Evolutionary conservation across 371 early-diverging fungal species (phyloP), one percentile per base, ranked within the genome.

Genomic region (Syncephalastrum contaminatum): DNA sequence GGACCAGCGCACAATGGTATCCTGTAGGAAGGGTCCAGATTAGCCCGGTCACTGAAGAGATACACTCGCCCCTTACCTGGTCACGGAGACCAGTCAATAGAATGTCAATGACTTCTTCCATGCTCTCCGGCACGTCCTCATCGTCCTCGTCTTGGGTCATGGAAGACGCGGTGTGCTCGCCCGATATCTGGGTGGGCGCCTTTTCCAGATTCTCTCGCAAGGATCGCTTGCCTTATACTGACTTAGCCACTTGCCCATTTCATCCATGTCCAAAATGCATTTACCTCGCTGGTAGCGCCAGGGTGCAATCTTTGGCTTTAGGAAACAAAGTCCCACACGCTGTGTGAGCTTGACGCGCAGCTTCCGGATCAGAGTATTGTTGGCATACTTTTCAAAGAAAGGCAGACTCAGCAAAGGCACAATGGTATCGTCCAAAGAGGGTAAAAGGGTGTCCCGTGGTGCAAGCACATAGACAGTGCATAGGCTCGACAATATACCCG

Each of bases 1-100:
- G 4, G 95, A 91, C 96, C 96, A 97, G 44, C 99, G 86, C 3
- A 95, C 94, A 56, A 95, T 88, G 0, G 97, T 97, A 56, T 98
- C 96, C 88, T 90, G 50, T 12, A 19, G 41, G 18, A n/a, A 4
- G 20, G 5, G 19, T 13, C 14, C 40, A 16, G 22, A 51, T 36
- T 39, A 19, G n/a, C 0, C 22, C 15, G 39, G 8, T 16, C 40
- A 5, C 22, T 30, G 25, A 13, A n/a, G 0, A 36, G 15, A 8
- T 13, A n/a, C 27, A 6, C 24, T 19, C 8, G 4, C 18, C 6
- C 14, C 24, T 39, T 75, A 85, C 88, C 65, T 82, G 88, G 59
- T 96, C 95, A 12, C 88, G 79, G 15, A 97, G 73, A 7, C 89
- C 90, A 41, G 80, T 83, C 53, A 97, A 75, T 22, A 96, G 66